A percentile compares a stretch with the other conserved stretches of the same genome.
phyloP scores from a whole-genome alignment of 371 early-diverging fungal genomes.

The Actinomucor elegans region DNA sequence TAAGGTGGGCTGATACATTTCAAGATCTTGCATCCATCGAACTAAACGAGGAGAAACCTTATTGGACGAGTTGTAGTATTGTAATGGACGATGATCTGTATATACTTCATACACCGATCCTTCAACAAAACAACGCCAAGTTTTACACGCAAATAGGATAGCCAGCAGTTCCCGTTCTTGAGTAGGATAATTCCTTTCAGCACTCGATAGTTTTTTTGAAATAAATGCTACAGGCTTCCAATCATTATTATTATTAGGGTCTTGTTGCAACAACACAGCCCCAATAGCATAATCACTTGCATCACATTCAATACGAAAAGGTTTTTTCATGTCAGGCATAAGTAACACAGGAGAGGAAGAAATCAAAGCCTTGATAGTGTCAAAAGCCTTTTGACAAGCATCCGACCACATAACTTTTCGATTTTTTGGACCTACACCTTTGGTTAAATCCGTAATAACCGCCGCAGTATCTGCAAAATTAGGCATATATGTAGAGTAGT shows the following conservation, averaged over 20 bases:
- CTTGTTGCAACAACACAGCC: slow-evolving; percentile 25
- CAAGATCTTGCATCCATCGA: slow-evolving; percentile 29
- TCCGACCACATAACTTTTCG: slow-evolving; percentile 1
- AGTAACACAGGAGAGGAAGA: slow-evolving; percentile 8
- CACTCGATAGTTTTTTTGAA: slow-evolving; percentile 28
- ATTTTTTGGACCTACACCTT: slow-evolving; percentile 11
- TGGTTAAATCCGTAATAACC: slow-evolving; percentile 38
- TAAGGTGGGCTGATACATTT: slow-evolving; percentile 31
- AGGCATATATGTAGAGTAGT: slow-evolving; percentile 34
- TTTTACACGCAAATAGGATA: slow-evolving; percentile 28
- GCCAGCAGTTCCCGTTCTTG: slow-evolving; percentile 37
- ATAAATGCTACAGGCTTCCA: slow-evolving; percentile 14
- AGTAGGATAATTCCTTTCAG: slow-evolving; percentile 30
- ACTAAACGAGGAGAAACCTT: slow-evolving; percentile 3
- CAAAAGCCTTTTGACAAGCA: neutral
- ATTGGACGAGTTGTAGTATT: slow-evolving; percentile 5
- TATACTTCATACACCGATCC: slow-evolving; percentile 17
- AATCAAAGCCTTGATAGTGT: slow-evolving; percentile 10
- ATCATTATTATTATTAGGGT: neutral
- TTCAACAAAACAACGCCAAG: slow-evolving; percentile 34
- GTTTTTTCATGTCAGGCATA: slow-evolving; percentile 18
- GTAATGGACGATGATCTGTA: slow-evolving; percentile 29
- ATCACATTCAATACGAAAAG: slow-evolving; percentile 17
- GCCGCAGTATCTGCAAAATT: slow-evolving; percentile 29
- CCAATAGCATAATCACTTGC: slow-evolving; percentile 29